Percentiles rank a stretch among this genome's conserved stretches.
Evolutionary conservation across 495 filamentous ascomycete species (phyloP).

Genomic region (Hypoxylon crocopeplum): DNA sequence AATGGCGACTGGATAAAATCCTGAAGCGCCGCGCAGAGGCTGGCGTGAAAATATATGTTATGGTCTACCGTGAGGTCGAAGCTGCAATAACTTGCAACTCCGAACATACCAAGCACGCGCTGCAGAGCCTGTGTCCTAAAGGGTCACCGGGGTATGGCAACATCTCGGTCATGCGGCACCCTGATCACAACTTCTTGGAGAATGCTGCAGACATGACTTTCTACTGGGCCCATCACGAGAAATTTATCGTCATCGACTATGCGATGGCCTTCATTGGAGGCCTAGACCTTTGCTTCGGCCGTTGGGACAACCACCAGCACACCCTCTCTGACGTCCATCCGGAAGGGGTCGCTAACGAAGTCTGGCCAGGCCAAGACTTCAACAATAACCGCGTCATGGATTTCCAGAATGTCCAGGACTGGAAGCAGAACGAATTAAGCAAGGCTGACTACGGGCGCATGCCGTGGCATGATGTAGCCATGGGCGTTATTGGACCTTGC

Average conservation of each 20-base stretch:
- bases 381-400: slow-evolving; percentile 97
- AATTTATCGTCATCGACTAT: slow-evolving; percentile 94
- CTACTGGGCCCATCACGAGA: slow-evolving; percentile 98
- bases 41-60: slow-evolving; percentile 92
- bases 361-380: slow-evolving; percentile 96
- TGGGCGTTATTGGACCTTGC: slow-evolving; percentile 86
- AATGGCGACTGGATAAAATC: slow-evolving; percentile 88
- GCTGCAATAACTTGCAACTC: slow-evolving; percentile 92
- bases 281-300: slow-evolving; percentile 93
- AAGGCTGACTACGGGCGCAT: slow-evolving; percentile 93
- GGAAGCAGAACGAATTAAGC: slow-evolving; percentile 90
- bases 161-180: slow-evolving; percentile 88
- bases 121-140: slow-evolving; percentile 79
- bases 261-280: slow-evolving; percentile 89
- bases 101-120: slow-evolving; percentile 87
- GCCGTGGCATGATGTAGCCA: slow-evolving; percentile 97
- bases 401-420: slow-evolving; percentile 87
- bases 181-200: slow-evolving; percentile 93
- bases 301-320: slow-evolving; percentile 90
- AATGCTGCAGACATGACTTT: slow-evolving; percentile 97
- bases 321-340: slow-evolving; percentile 87
- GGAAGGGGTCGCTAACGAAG: slow-evolving; percentile 76
- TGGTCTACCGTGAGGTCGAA: slow-evolving; percentile 89
- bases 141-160: slow-evolving; percentile 83
- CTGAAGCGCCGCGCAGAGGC: slow-evolving; percentile 88